A percentile compares a stretch with the other conserved stretches of the same genome.
phyloP scores from a whole-genome alignment of 1,139 yeast genomes.

The Hansenula sp. region DNA sequence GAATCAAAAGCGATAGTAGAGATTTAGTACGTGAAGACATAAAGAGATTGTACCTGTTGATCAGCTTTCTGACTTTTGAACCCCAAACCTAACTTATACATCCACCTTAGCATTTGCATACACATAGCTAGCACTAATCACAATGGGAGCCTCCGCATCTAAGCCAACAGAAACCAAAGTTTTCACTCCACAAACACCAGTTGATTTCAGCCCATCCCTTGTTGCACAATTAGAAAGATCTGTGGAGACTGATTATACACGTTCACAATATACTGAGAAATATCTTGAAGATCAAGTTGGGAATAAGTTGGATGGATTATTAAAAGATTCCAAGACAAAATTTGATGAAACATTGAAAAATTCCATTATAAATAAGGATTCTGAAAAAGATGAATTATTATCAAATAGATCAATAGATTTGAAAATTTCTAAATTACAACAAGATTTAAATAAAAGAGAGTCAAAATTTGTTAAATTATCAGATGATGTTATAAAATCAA shows the following conservation, averaged over 20 bases:
- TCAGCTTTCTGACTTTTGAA: no score
- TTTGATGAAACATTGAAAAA: conserved; percentile 51
- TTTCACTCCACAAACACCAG: conserved; percentile 68
- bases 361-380: conserved; percentile 35
- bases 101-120: not conserved
- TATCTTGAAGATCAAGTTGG: conserved; percentile 76
- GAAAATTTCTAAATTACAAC: conserved; percentile 43
- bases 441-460: conserved; percentile 34
- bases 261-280: conserved; percentile 76
- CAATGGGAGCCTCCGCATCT: conserved; percentile 56
- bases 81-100: no score
- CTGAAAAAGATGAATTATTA: conserved; percentile 26
- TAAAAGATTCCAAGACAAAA: conserved; percentile 51
- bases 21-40: not conserved
- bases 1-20: not conserved
- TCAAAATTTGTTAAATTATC: conserved; percentile 30
- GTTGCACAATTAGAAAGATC: conserved; percentile 68
- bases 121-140: not conserved
- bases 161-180: conserved; percentile 60
- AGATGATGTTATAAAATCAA: conserved; percentile 38
- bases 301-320: conserved; percentile 59
- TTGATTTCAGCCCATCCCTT: conserved; percentile 68
- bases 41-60: not conserved
- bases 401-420: conserved; percentile 32
- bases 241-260: conserved; percentile 76